Evolutionary conservation across 768 basidiomycete genomes (phyloP).

Genomic region (Cystofilobasidium ferigula): DNA sequence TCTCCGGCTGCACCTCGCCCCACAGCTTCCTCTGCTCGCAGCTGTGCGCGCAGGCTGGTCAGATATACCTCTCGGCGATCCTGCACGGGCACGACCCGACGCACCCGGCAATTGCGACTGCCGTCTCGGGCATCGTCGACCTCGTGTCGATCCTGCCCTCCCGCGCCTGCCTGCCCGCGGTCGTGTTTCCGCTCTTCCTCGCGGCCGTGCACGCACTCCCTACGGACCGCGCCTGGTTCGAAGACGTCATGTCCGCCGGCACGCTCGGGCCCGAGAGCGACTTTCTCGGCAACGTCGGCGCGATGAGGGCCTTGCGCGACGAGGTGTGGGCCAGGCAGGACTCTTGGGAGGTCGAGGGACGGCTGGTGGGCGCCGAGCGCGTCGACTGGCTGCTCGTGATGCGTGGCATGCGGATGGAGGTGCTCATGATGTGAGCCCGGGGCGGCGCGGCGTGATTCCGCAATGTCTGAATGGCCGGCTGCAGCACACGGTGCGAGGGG

Average conservation of each 20-base stretch:
- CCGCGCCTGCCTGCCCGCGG: not conserved
- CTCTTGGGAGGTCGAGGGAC: not conserved
- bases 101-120: not conserved
- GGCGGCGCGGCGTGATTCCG: no score
- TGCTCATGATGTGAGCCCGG: not conserved
- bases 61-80: not conserved
- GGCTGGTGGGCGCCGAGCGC: not conserved
- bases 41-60: not conserved
- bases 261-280: not conserved
- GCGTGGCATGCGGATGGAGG: not conserved
- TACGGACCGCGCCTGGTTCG: not conserved
- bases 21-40: not conserved
- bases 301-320: not conserved
- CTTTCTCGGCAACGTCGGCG: not conserved
- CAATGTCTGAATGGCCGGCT: no score
- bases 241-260: not conserved
- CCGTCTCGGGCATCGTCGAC: slow-evolving; percentile 1
- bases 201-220: not conserved
- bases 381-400: slow-evolving; percentile 7
- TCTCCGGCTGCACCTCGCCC: not conserved
- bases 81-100: not conserved
- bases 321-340: not conserved
- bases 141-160: not conserved
- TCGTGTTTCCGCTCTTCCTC: slow-evolving; percentile 1
- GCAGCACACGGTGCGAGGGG: no score